Evolutionary conservation across 176 grass and related monocot genomes (phyloP).

Genomic region (Poa pratensis): DNA sequence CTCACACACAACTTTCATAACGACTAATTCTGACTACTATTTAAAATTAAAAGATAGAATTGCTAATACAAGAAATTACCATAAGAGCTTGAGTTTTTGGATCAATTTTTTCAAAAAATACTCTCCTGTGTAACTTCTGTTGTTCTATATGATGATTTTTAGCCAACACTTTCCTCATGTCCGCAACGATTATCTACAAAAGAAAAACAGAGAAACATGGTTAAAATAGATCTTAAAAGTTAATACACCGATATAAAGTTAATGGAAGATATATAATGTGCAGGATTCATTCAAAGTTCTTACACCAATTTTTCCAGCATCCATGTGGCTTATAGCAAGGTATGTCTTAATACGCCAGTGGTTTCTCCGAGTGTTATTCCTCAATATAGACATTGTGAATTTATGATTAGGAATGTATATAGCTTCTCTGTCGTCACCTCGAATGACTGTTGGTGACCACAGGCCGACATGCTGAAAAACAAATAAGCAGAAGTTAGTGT

Average conservation of each 20-base stretch:
- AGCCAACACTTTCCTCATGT: constrained; percentile 97
- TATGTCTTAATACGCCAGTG: constrained; percentile 99
- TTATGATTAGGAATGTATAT: constrained; percentile 98
- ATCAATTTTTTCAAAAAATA: constrained; percentile 96
- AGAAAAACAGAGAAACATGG: constrained; percentile 24
- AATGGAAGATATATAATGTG: constrained; percentile 16
- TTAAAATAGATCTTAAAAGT: constrained; percentile 34
- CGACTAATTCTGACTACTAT: not conserved
- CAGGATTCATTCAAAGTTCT: constrained; percentile 33
- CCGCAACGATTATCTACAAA: constrained; percentile 84
- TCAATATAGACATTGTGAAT: constrained; percentile 92
- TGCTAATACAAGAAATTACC: constrained; percentile 55
- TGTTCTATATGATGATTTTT: constrained; percentile 96
- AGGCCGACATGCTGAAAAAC: constrained; percentile 90
- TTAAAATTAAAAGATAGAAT: constrained; percentile 44
- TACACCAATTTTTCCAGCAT: constrained; percentile 97
- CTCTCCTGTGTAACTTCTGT: constrained; percentile 89
- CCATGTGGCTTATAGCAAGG: constrained; percentile 95
- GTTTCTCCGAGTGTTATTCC: constrained; percentile 84
- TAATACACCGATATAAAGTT: constrained; percentile 20
- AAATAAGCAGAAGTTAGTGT: constrained; percentile 36
- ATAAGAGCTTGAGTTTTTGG: constrained; percentile 93
- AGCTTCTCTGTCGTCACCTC: constrained; percentile 96
- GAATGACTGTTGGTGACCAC: constrained; percentile 95
- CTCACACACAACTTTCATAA: not conserved